Base-by-base conservation (phyloP, 495 filamentous ascomycete genomes). In the Immersiella caudata region DNA sequence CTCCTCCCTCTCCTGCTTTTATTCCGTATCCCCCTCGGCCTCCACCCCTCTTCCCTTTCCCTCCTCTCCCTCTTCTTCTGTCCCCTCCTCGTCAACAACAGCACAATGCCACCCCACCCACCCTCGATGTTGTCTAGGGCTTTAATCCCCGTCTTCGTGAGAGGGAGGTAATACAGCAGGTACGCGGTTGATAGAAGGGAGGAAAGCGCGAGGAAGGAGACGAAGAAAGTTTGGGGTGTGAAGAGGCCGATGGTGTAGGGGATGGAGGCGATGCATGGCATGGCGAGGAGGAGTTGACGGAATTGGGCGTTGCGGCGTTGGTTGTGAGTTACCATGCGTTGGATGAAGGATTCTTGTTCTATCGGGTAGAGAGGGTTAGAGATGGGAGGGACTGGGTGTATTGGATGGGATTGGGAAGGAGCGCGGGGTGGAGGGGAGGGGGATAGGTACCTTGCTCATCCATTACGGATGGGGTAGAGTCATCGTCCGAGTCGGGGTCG, bases 261-360 rank as follows among this genome's bases (percentile, higher is more conserved):
- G 11, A 91, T 70, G 22, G 82, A 69, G 63, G 84, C 79, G 29
- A 87, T 54, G 49, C 85, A 60, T 25, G 90, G 86, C 36, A 93
- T 77, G 12, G 71, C 70, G 67, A 90, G 81, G 67, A 93, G 88
- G 27, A 84, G 65, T 58, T 79, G 70, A 62, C 77, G 82, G 79
- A 89, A 91, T 68, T 85, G 78, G 12, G 77, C 79, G 74, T 91
- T 91, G 61, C 83, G 84, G 24, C 70, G 66, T 40, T 82, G 78
- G 79, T 93, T 88, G 70, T 90, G 80, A 20, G 49, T 57, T 36
- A 82, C 74, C 21, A 94, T 83, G 67, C 77, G 70, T 12, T 73
- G 65, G 68, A 95, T 93, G 0, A 93, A 78, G 58, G 78, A 75
- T 71, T 93, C 91, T 80, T 95, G 92, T 74, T 93, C 89, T 87